Base-by-base conservation (phyloP, 305 asterid species). In the Fraxinus xanthoxyloides region DNA sequence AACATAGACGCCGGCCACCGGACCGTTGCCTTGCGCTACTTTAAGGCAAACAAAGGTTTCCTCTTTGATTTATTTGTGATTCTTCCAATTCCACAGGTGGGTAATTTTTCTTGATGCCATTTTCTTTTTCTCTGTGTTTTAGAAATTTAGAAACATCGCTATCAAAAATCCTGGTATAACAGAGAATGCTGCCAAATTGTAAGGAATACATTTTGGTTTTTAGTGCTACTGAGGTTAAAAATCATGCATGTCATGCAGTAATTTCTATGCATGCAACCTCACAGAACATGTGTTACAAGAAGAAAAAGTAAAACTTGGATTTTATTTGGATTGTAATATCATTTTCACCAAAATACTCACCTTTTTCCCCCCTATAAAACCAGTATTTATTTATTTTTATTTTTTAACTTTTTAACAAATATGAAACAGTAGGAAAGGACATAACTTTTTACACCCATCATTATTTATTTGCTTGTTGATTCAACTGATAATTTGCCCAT, bases 61-160 rank as follows among this genome's bases (percentile, higher is more conserved):
- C 73, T 90, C 8, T 89, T 95, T 21, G 98, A 95, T 87, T 90
- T 94, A 81, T 96, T 94, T 34, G 95, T 96, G 87, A 89, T 96
- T 84, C 94, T 96, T 61, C 99, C 99, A 5, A 67, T 96, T 83
- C 98, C 99, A 15, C 99, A 96, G 95, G 99, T 95, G 0, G 82
- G 87, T 77, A 26, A 26, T 46, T 46, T 61, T 26, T 38, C 7
- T 3, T 19, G 5, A 10, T 21, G 30, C 15, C 13, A 23, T 19
- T 21, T 72, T 56, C 21, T 73, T 17, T 35, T n/a, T 13, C 13
- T 2, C 15, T 74, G 4, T 31, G 32, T 3, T 21, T 31, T 35
- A 75, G 13, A 48, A 28, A 65, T 61, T 56, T 36, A 78, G 76
- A 26, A 43, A 82, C 79, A 77, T 38, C 76, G 35, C 17, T 38